Percentiles rank a stretch among this genome's conserved stretches.
phyloP scores from a whole-genome alignment of 2,329 filamentous ascomycete genomes.

The Basipetospora sp. region DNA sequence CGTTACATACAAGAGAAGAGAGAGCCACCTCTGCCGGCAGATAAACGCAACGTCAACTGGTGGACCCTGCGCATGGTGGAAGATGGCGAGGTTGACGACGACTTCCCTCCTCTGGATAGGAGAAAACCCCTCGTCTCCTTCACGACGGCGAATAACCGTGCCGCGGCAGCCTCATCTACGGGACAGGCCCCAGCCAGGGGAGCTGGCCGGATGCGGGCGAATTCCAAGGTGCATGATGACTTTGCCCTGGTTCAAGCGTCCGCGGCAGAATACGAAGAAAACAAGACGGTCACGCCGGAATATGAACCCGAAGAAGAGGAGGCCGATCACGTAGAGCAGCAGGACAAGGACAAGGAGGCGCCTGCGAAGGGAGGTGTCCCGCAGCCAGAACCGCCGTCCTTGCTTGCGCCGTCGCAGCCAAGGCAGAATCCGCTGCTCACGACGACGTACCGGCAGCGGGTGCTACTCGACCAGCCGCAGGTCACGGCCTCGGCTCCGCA shows the following conservation, averaged over 20 bases:
- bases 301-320: slow-evolving; percentile 37
- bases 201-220: slow-evolving; percentile 43
- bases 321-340: slow-evolving; percentile 12
- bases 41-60: slow-evolving; percentile 64
- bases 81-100: slow-evolving; percentile 70
- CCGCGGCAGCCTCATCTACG: slow-evolving; percentile 12
- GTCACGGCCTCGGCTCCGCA: slow-evolving; percentile 28
- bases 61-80: slow-evolving; percentile 76
- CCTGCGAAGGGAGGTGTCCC: slow-evolving; percentile 25
- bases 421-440: slow-evolving; percentile 46
- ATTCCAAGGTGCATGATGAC: slow-evolving; percentile 67
- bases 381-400: slow-evolving; percentile 14
- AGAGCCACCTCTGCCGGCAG: slow-evolving; percentile 47
- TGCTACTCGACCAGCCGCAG: slow-evolving; percentile 40
- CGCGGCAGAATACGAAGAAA: slow-evolving; percentile 51
- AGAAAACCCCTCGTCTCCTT: slow-evolving; percentile 64
- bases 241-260: slow-evolving; percentile 66
- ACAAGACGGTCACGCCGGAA: slow-evolving; percentile 52
- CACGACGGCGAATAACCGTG: slow-evolving; percentile 64
- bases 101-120: slow-evolving; percentile 65
- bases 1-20: slow-evolving; percentile 64
- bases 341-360: slow-evolving; percentile 15
- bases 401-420: slow-evolving; percentile 16
- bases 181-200: slow-evolving; percentile 45
- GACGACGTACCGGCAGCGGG: slow-evolving; percentile 42